Evolutionary conservation across 345 rosid genomes (phyloP), one percentile per base, ranked within the genome.

Genomic region (Pistacia atlantica): DNA sequence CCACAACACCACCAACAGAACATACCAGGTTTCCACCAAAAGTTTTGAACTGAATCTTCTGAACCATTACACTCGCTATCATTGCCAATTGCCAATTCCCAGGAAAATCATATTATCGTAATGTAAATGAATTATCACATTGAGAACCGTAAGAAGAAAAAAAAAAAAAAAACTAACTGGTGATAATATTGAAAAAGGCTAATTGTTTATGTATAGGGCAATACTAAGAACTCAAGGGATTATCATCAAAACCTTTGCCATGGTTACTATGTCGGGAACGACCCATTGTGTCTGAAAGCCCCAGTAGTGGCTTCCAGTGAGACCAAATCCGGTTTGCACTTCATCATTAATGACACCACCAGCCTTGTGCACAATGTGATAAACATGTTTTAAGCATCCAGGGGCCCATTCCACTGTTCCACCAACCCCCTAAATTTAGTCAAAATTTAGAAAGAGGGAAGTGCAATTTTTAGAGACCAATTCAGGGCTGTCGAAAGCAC

Each of bases 1-100:
- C 98, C 7, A 97, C 97, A 81, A 81, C 97, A 77, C 98, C 99
- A 79, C 94, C 95, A 61, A 93, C 98, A 85, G 97, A 93, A 78
- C 99, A 96, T 25, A 96, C 97, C 3, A 97, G 99, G 81, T 94
- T 93, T 22, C 99, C 98, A n/a, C 99, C 98, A 77, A 88, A 96
- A 55, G 97, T 94, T 81, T 96, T 91, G 73, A 94, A 96, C 81
- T 86, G 95, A 78, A 96, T 88, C 80, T 96, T 94, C 72, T 87
- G 87, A 64, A 92, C 85, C 95, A 96, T 79, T n/a, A 88, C 95
- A 73, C 78, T 92, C 0, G 99, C 99, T 64, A 96, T 96, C 82
- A 90, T 97, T n/a, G 94, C 97, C 97, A 97, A 68, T 94, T 96
- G 75, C 99, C 97, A 33, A 94, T 96, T 14, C 98, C 99, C 97